Evolutionary conservation across 192 early-diverging fungal species (phyloP), one percentile per base, ranked within the genome.

Genomic region (Gonapodya prolifera): DNA sequence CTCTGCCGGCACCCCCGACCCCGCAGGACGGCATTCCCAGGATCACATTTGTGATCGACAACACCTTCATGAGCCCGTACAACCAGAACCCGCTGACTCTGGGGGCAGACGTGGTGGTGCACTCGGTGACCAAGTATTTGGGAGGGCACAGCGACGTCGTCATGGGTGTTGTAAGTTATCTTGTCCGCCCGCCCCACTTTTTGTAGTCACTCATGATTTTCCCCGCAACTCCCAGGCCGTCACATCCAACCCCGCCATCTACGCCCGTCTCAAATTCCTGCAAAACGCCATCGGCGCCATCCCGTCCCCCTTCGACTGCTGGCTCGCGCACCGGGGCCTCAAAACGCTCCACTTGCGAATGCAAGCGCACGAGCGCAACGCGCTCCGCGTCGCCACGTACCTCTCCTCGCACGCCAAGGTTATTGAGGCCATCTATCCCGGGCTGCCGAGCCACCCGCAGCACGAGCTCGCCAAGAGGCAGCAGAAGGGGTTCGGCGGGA

Each of bases 131-230:
- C 76, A 98, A 98, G 84, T 99, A 98, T 85, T 92, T 99, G 82
- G 98, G 98, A 85, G 96, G 97, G 69, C 96, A 99, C 84, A 97
- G 95, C 30, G 97, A 99, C 84, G 96, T 97, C 30, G 92, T 99
- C n/a, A 96, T 98, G 94, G 97, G 97, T 81, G 88, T 96, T 35
- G 94, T 61, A 23, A 61, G 45, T 61, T 8, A 23, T 23, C 45
- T 61, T 23, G 8, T 93, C 29, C 89, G 92, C 29, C 96, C 94
- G 82, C 81, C 88, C 82, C 89, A 91, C 31, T 87, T 80, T 89
- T 92, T 30, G 80, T 89, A 77, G 98, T 95, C 18, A 95, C 95
- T 36, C 96, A 98, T 86, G 97, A 97, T 89, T 95, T 18, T 94
- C 96, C 73, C 95, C 96, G 69, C 93, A 94, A 32, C 97, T 30